phyloP scores from a whole-genome alignment of 495 filamentous ascomycete species.

The Amniculicola lignicola region DNA sequence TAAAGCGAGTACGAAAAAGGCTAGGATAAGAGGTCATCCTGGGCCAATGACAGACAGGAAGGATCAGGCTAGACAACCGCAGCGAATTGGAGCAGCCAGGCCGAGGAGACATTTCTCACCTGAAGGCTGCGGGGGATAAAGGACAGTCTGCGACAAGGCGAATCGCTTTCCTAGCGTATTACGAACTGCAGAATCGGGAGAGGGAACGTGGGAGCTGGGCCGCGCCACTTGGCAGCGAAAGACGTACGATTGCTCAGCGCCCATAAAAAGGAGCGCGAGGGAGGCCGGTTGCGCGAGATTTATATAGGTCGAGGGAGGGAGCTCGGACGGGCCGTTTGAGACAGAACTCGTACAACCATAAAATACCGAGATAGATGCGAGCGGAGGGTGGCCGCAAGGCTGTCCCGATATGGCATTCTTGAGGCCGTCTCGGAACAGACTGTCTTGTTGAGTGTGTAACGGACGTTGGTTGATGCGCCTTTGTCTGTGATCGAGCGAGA shows the following conservation, averaged over 20 bases:
- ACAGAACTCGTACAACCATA: not conserved
- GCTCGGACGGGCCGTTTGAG: constrained; percentile 11
- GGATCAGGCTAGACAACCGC: constrained; percentile 4
- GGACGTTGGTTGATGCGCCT: too few relatives aligned
- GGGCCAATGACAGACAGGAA: not conserved
- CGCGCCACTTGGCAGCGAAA: constrained; percentile 5
- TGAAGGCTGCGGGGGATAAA: constrained; percentile 10
- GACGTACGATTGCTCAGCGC: not conserved
- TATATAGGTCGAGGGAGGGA: not conserved
- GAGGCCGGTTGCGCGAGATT: not conserved
- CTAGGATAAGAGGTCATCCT: not conserved
- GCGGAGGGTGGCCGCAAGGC: not conserved
- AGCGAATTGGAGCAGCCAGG: constrained; percentile 5
- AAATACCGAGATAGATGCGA: constrained; percentile 2
- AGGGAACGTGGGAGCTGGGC: not conserved
- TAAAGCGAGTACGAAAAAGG: not conserved
- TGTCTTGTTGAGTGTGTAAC: too few relatives aligned
- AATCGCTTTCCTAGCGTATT: constrained; percentile 16
- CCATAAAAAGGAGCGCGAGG: not conserved
- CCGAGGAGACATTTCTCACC: constrained; percentile 12
- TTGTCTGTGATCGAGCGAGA: too few relatives aligned
- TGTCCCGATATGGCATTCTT: too few relatives aligned
- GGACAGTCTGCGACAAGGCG: constrained; percentile 7
- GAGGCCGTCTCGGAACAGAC: too few relatives aligned
- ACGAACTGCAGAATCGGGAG: not conserved